Percentiles rank a stretch among this genome's conserved stretches.
Evolutionary conservation across 371 early-diverging fungal species (phyloP).

Genomic region (Syncephalastrum sp.): DNA sequence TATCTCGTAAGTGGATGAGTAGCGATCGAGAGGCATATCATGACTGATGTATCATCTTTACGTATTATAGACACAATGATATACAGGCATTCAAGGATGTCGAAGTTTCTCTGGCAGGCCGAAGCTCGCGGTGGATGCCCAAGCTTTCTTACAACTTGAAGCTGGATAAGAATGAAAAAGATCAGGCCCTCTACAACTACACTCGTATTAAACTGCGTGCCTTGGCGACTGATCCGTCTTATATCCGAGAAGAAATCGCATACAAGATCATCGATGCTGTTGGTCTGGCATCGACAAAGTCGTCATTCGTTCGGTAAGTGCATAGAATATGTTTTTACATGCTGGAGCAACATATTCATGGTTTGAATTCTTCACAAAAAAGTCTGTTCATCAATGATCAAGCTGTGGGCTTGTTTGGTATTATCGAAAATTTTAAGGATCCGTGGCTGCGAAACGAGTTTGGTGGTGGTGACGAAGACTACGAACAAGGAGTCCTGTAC

Average conservation of each 20-base stretch:
- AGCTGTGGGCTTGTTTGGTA: conserved; percentile 34
- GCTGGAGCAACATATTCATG: not conserved
- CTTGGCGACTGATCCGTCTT: conserved; percentile 21
- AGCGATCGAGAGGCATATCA: not conserved
- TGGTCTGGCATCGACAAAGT: conserved; percentile 15
- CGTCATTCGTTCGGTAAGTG: conserved; percentile 15
- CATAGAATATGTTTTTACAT: not conserved
- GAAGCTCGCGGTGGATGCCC: conserved; percentile 9
- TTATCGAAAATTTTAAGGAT: conserved; percentile 32
- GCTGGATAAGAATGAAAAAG: conserved; percentile 11
- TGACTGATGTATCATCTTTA: not conserved
- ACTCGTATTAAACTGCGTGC: conserved; percentile 20
- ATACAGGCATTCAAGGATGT: conserved; percentile 9
- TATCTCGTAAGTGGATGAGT: conserved; percentile 14
- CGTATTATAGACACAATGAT: conserved; percentile 7
- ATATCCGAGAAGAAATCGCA: conserved; percentile 21
- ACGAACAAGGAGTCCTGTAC: conserved; percentile 33
- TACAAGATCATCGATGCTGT: conserved; percentile 14
- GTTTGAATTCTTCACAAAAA: not conserved
- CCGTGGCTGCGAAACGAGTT: conserved; percentile 38
- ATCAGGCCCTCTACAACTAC: conserved; percentile 10
- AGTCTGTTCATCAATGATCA: conserved; percentile 35
- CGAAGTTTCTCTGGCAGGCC: conserved; percentile 18
- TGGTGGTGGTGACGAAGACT: conserved; percentile 21
- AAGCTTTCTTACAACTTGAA: conserved; percentile 28